Base-by-base conservation (phyloP, 345 rosid genomes). In the Ceriops zippeliana region DNA sequence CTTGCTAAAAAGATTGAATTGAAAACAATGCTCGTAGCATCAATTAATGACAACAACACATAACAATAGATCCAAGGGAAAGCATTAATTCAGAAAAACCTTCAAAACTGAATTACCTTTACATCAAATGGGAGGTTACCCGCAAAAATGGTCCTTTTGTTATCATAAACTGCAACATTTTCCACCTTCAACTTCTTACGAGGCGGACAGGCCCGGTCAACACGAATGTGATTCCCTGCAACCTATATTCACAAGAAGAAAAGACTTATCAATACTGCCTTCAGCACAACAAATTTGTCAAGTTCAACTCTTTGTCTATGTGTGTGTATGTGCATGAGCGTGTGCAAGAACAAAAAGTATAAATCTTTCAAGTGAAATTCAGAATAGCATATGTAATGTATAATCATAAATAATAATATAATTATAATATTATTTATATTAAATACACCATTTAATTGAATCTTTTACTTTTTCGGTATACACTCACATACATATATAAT, bases 111-210 rank as follows among this genome's bases (percentile, higher is more conserved):
- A 22, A 59, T 79, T 76, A 95, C 98, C 97, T 92, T 92, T 20
- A 92, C 99, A 72, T 96, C 99, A 59, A 84, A 91, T 54, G 99
- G 99, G 73, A 96, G 96, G 75, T 96, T 92, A 70, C 99, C 99
- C 57, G 92, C 75, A 62, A 96, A 90, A 65, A 92, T 79, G 10
- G 99, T 90, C 82, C 96, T 86, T 84, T 82, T 90, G 76, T 77
- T 74, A 79, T 96, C 98, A 72, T 95, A 95, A 62, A 84, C 77
- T 42, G 82, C 74, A 79, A 80, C 19, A 74, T 54, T 74, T 26
- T 78, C 90, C 62, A 86, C 92, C 79, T 85, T 96, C 77, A 90
- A 72, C 76, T 90, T 92, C 72, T 96, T 96, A 34, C 96, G 89
- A 68, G 99, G 99, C 2, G 99, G 98, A 74, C 96, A 89, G 9